Conservation (phyloP, 2,329 filamentous ascomycete genomes). For the Aureobasidium zeae region DNA sequence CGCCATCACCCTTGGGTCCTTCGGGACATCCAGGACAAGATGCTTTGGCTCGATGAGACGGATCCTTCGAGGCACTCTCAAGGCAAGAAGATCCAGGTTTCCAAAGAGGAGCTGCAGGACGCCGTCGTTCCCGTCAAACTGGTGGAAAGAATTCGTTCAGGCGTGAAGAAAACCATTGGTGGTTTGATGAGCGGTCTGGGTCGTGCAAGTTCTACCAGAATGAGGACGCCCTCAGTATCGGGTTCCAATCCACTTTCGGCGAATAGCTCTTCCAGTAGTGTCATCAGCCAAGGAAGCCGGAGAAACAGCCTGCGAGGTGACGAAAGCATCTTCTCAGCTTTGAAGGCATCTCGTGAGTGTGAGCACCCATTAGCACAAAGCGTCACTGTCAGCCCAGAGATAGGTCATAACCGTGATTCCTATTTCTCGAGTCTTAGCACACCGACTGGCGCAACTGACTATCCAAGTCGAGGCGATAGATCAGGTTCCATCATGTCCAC, state of each 20-base stretch:
- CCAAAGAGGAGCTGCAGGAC: constrained; percentile 77
- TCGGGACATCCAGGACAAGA: constrained; percentile 62
- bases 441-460: constrained; percentile 17
- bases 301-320: constrained; percentile 51
- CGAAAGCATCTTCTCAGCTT: constrained; percentile 44
- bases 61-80: constrained; percentile 70
- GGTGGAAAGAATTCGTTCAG: constrained; percentile 73
- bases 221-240: constrained; percentile 14
- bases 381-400: constrained; percentile 58
- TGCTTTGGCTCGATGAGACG: constrained; percentile 85
- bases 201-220: constrained; percentile 16
- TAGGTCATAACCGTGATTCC: constrained; percentile 15
- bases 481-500: constrained; percentile 35
- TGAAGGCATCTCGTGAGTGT: constrained; percentile 42
- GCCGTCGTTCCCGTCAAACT: constrained; percentile 86
- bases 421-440: constrained; percentile 11
- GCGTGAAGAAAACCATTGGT: constrained; percentile 50
- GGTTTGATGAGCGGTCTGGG: constrained; percentile 35
- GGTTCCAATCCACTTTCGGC: constrained; percentile 19
- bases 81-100: constrained; percentile 82
- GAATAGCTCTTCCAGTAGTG: constrained; percentile 44
- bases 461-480: constrained; percentile 29
- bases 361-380: constrained; percentile 71
- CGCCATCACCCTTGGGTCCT: constrained; percentile 92
- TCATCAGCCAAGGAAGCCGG: constrained; percentile 46